Base-by-base conservation (phyloP, 2,329 filamentous ascomycete species). In the Escovopsis sp. region DNA sequence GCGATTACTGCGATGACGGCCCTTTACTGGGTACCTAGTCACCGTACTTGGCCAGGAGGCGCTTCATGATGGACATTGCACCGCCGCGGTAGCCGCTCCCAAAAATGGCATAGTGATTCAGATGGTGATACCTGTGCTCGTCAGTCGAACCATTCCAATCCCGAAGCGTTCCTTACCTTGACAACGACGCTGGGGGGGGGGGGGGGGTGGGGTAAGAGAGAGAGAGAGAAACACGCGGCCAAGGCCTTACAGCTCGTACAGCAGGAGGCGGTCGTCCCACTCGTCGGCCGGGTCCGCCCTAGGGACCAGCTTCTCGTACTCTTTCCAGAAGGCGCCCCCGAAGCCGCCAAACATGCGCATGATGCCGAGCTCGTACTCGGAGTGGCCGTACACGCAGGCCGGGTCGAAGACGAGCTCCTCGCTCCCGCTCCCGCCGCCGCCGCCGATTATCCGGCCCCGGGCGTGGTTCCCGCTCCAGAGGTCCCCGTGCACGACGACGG, bases 301-400 rank as follows among this genome's bases (percentile, higher is more conserved):
- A 1, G 82, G 82, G 38, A 88, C 77, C 23, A 86, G 55, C 34
- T 66, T 59, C 57, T 84, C 75, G 58, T 95, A 96, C 56, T 91
- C 85, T 30, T 70, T 70, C 69, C 83, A 78, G 53, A 94, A 94
- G 1, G 55, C 59, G 0, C 59, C 53, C 1, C 78, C 78, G 60
- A 93, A 94, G 0, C 89, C 89, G 0, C 88, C 88, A 70, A 95
- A 96, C 87, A 95, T 94, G 41, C 73, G 75, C 87, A 95, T 95
- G 50, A 94, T 94, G 1, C 89, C 89, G 41, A 94, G 65, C 51
- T 95, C 89, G 59, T 81, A 95, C 65, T 96, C 89, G 2, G 73
- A 82, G 58, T 95, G 88, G 2, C 81, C 85, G 55, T 93, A 95
- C 48, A 82, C 83, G 36, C 77, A 73, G 2, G 81, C 82, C 0